Conservation (phyloP, 257 asterid genomes). For the Ilex asprella region DNA sequence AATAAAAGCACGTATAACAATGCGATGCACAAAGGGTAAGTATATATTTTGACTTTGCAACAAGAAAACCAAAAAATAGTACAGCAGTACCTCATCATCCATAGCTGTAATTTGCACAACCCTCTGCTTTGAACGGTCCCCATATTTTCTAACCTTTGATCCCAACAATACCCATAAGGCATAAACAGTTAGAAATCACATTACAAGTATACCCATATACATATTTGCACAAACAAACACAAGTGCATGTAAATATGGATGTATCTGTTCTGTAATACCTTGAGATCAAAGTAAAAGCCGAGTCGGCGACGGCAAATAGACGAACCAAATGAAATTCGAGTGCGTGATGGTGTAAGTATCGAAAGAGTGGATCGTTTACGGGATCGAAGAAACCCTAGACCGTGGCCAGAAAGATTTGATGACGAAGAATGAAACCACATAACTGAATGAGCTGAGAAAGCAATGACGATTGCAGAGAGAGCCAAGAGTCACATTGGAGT, state of each 20-base stretch:
- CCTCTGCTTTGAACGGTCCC: constrained; percentile 27
- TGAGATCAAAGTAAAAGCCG: constrained; percentile 14
- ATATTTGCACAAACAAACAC: not conserved
- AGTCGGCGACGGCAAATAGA: constrained; percentile 3
- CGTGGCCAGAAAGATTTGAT: constrained; percentile 14
- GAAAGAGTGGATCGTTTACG: constrained; percentile 18
- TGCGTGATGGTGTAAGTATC: constrained; percentile 19
- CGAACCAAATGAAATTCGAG: constrained; percentile 19
- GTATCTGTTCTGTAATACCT: constrained; percentile 30
- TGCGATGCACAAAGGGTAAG: no score
- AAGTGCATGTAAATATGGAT: not conserved
- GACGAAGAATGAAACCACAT: constrained; percentile 40
- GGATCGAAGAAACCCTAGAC: constrained; percentile 16
- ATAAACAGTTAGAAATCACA: not conserved
- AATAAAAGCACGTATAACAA: not conserved
- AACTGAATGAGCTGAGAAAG: constrained; percentile 7
- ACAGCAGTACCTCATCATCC: constrained; percentile 49
- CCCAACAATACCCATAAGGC: constrained; percentile 22
- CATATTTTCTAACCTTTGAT: constrained; percentile 30
- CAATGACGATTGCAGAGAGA: no score
- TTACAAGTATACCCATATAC: constrained; percentile 5
- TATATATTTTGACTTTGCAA: no score
- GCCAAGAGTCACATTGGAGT: no score
- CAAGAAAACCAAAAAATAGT: not conserved
- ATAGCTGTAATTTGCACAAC: constrained; percentile 34